Percentiles rank a stretch among this genome's conserved stretches.
Evolutionary conservation across 1,139 yeast genomes (phyloP).

Genomic region (Zhuliangozyma parablackwelliae): DNA sequence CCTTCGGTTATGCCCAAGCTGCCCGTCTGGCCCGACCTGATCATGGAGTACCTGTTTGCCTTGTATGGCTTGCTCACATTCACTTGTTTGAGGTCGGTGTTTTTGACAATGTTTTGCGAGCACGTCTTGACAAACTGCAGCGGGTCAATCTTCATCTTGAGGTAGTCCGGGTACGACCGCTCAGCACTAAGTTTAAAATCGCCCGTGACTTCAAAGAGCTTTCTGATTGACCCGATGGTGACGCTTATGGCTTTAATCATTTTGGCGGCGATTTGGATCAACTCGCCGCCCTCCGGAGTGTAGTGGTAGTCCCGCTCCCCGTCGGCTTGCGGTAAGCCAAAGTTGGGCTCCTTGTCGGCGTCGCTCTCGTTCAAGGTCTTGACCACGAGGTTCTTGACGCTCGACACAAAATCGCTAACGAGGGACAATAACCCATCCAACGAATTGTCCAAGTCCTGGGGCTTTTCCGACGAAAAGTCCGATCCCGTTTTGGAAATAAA

Average conservation of each 20-base stretch:
- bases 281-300: conserved; percentile 63
- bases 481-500: conserved; percentile 58
- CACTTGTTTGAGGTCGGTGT: conserved; percentile 29
- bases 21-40: conserved; percentile 55
- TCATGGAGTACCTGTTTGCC: conserved; percentile 52
- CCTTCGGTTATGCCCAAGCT: conserved; percentile 52
- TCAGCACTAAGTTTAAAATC: conserved; percentile 66
- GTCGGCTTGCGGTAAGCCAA: conserved; percentile 6
- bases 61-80: conserved; percentile 13
- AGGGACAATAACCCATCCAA: conserved; percentile 54
- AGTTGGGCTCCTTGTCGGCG: conserved; percentile 16
- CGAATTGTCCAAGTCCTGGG: conserved; percentile 49
- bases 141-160: conserved; percentile 54
- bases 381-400: conserved; percentile 59
- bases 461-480: conserved; percentile 37
- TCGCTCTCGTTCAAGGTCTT: conserved; percentile 43
- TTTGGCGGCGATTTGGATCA: conserved; percentile 57
- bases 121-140: conserved; percentile 58
- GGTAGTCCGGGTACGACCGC: conserved; percentile 71
- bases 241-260: conserved; percentile 57
- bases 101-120: conserved; percentile 55
- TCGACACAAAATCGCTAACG: conserved; percentile 62
- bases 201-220: conserved; percentile 51
- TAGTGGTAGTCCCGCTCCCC: conserved; percentile 41
- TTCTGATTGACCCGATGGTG: conserved; percentile 44